A percentile compares a stretch with the other conserved stretches of the same genome.
phyloP scores from a whole-genome alignment of 257 asterid genomes.

The Penstemon eatonii region DNA sequence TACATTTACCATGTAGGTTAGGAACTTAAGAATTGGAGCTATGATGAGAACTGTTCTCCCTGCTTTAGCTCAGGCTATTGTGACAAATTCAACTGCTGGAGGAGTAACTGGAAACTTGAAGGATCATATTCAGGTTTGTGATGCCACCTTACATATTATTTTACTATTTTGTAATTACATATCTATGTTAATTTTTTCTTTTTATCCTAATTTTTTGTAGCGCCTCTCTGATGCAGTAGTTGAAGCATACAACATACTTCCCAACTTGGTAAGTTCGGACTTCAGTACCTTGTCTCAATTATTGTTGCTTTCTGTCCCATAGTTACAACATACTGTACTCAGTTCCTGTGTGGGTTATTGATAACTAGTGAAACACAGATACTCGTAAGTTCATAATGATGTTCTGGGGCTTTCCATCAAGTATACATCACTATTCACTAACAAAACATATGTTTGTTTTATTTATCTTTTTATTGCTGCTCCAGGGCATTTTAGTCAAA shows the following conservation, averaged over 20 bases:
- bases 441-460: background rate
- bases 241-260: conserved; percentile 87
- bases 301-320: conserved; percentile 6
- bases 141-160: conserved; percentile 17
- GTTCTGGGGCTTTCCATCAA: background rate
- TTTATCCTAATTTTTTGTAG: conserved; percentile 37
- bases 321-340: conserved; percentile 4
- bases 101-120: conserved; percentile 53
- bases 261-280: conserved; percentile 62
- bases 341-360: conserved; percentile 23
- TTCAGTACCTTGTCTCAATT: conserved; percentile 15
- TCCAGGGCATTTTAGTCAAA: background rate
- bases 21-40: conserved; percentile 94
- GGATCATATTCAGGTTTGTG: conserved; percentile 68
- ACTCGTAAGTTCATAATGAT: background rate
- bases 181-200: conserved; percentile 6
- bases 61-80: conserved; percentile 90
- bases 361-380: conserved; percentile 5
- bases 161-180: conserved; percentile 14
- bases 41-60: conserved; percentile 89
- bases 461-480: background rate
- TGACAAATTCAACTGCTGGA: conserved; percentile 47
- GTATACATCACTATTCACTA: background rate
- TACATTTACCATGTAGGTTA: conserved; percentile 45
- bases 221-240: conserved; percentile 65